Base-by-base conservation (phyloP, 495 filamentous ascomycete genomes). In the Neurospora tetraspora region DNA sequence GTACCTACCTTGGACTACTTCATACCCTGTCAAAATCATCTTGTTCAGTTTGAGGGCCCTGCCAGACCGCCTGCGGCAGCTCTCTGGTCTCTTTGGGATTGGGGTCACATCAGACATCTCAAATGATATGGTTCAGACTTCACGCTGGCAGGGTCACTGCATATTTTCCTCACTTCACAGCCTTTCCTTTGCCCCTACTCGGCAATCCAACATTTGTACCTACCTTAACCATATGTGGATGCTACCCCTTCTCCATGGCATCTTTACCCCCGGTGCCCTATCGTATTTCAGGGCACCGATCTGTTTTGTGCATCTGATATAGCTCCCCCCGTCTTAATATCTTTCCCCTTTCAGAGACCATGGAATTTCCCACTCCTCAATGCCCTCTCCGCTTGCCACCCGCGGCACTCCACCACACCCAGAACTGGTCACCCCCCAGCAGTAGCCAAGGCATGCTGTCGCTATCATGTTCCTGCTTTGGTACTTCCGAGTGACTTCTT, bases 281-380 rank as follows among this genome's bases (percentile, higher is more conserved):
- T 82, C 78, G 81, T 76, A 76, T 81, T 81, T 80, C 79, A 80
- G 77, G 81, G 76, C 77, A 79, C 65, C 76, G 75, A 80, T 80
- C 78, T 80, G 77, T 79, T 81, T 78, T 76, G 77, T 74, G 76
- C 76, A 74, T 76, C 74, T 82, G 80, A 78, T 86, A 85, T 86
- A 83, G 79, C 73, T 73, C 73, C 81, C 83, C 80, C 75, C 79
- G 80, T 75, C 79, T 74, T 76, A 75, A 73, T 83, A 82, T 81
- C 81, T 65, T 65, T 73, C 81, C 82, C 78, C 78, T 78, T 76
- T 77, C 69, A 73, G 77, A 76, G 74, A 76, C 65, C 70, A 74
- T 74, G 72, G 68, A 74, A 72, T 53, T 69, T 53, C 72, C 72
- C 76, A 78, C 74, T 72, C 72, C 69, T 69, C 71, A 74, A 70